Base-by-base conservation (phyloP, 208 protist genomes). In the Herpetomonas muscarum region DNA sequence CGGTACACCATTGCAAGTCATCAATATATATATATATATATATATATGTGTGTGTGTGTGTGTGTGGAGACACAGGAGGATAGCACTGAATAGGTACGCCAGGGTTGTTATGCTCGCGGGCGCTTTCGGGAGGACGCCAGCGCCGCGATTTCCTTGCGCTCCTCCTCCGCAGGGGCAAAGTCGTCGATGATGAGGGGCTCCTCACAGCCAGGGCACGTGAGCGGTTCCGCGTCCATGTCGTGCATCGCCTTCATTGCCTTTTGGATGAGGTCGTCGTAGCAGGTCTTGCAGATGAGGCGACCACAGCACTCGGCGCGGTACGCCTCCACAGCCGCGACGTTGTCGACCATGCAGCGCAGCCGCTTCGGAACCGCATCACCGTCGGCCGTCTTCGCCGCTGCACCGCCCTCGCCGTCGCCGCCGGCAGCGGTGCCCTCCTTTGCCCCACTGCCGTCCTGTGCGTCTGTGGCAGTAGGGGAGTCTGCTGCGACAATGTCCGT, bases 301-400 rank as follows among this genome's bases (percentile, higher is more conserved):
- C 47, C 60, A 53, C 88, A 94, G 66, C 88, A 94, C 17, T 79
- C 82, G 26, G 77, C 28, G 56, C 74, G 75, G 74, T 92, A 79
- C 3, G 88, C 78, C 34, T 90, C 71, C 7, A 63, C 64, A n/a
- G 80, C 81, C 1, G 90, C 1, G 32, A 72, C 62, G 15, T 67
- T 34, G 46, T 90, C 77, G 39, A 83, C 70, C 22, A 67, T 58
- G 61, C 87, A 94, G 19, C 19, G 56, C 3, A 64, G 51, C 1
- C 25, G 24, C 17, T 55, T 28, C 12, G 3, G 22, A 12, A 51
- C 22, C 30, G 1, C 22, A 41, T n/a, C 1, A 19, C 55, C 48
- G 47, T 45, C 50, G 44, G 25, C 55, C 12, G 54, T 28, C 37
- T 55, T 21, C 26, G 24, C 51, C 3, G 36, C 12, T 31, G 52